Base-by-base conservation (phyloP, 2,329 filamentous ascomycete genomes). In the Hypoxylon sp. region DNA sequence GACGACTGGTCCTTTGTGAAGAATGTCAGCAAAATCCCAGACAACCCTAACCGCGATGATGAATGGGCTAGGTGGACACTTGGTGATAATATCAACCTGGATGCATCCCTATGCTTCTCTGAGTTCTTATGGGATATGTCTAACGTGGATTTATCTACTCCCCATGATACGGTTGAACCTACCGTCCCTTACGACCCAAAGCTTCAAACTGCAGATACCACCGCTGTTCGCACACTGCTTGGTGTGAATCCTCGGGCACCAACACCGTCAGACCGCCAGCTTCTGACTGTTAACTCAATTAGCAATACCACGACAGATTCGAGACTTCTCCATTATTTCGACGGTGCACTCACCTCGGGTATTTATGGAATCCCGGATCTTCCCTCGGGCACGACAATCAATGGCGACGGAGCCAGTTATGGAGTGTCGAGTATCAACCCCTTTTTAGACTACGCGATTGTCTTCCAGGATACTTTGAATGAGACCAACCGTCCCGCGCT, bases 371-470 rank as follows among this genome's bases (percentile, higher is more conserved):
- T 48, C 14, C 44, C 33, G 6, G 52, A 61, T 1, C 52, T 39
- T 8, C 57, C 51, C 3, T 55, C 57, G 13, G 53, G 58, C 17
- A 54, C 57, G 26, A 68, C 66, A 2, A 53, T 73, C 3, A 70
- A 70, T 46, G 57, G 68, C n/a, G 66, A 68, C 3, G 57, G 68
- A 1, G 48, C 58, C 1, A 67, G 67, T n/a, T 71, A 61, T 42
- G 73, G 71, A 1, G 11, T 46, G 0, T 66, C 71, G 14, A 47
- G 14, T 19, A 63, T 74, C 33, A 67, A 67, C 24, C 70, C 73
- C 10, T 68, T 72, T 52, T 47, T 72, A 2, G 72, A 74, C 35
- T 74, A 71, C 56, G 60, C 70, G 44, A 52, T 61, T 10, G 22
- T 68, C 19, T 72, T 74, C 14, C 48, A 64, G 2, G 63, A 74